Evolutionary conservation across 1,284 basidiomycete genomes (phyloP).

Genomic region (Chalciporus piperatoides): DNA sequence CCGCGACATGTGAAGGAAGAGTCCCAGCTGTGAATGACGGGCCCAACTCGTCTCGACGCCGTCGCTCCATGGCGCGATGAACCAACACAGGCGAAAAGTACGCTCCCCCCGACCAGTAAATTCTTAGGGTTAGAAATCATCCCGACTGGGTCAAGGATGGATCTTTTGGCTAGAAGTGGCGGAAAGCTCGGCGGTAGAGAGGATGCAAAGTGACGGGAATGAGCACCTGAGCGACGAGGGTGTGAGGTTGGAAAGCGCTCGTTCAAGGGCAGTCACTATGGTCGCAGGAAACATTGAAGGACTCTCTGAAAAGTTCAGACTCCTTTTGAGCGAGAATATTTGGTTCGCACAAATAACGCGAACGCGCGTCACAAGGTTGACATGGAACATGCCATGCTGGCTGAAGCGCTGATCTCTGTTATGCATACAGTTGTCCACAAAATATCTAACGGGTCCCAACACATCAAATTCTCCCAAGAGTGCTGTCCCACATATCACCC

Average conservation of each 20-base stretch:
- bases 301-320: neutral
- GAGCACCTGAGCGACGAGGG: slow-evolving; percentile 31
- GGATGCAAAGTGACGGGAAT: slow-evolving; percentile 21
- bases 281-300: slow-evolving; percentile 6
- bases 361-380: neutral
- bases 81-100: slow-evolving; percentile 20
- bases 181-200: slow-evolving; percentile 19
- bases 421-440: no score
- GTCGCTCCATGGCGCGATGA: slow-evolving; percentile 13
- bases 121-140: slow-evolving; percentile 39
- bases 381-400: no score
- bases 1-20: slow-evolving; percentile 6
- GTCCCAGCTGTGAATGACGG: neutral
- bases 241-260: slow-evolving; percentile 21
- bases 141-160: slow-evolving; percentile 25
- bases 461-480: slow-evolving; percentile 6
- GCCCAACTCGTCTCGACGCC: slow-evolving; percentile 10
- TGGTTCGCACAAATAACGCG: slow-evolving; percentile 29
- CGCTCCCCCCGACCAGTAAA: slow-evolving; percentile 20
- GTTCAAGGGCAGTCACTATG: slow-evolving; percentile 1
- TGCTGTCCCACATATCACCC: slow-evolving; percentile 10
- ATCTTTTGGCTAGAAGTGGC: slow-evolving; percentile 33
- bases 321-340: slow-evolving; percentile 19
- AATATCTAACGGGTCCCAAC: neutral
- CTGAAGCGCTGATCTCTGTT: no score